Percentiles rank a stretch among this genome's conserved stretches.
Conservation (phyloP, 495 filamentous ascomycete genomes). For the Achaetomiella virescens region DNA sequence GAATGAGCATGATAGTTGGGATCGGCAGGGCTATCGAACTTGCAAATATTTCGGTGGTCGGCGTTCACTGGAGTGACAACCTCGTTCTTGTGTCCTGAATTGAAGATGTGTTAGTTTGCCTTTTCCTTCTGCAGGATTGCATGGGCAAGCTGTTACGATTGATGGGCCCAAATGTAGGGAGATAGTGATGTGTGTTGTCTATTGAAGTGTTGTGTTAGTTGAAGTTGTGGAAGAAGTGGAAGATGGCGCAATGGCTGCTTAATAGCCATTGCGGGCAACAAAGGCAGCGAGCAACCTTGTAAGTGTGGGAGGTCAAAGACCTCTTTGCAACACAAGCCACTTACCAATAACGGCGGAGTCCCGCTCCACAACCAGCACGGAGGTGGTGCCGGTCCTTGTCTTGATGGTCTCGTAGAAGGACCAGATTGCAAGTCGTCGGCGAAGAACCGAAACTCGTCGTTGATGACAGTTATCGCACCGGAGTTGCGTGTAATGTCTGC, state of each 20-base stretch:
- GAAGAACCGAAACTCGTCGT: conserved; percentile 41
- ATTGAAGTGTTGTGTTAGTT: too few relatives aligned
- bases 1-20: background rate
- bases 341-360: conserved; percentile 30
- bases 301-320: too few relatives aligned
- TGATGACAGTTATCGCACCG: conserved; percentile 29
- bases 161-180: too few relatives aligned
- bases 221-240: too few relatives aligned
- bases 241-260: too few relatives aligned
- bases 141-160: too few relatives aligned
- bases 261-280: too few relatives aligned
- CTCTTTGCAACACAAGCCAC: too few relatives aligned
- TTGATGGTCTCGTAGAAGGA: conserved; percentile 43
- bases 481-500: conserved; percentile 34
- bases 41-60: conserved; percentile 32
- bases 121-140: too few relatives aligned
- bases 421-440: conserved; percentile 28
- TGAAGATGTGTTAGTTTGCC: too few relatives aligned
- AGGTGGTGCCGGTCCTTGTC: conserved; percentile 2
- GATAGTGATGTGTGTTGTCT: too few relatives aligned
- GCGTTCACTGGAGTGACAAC: conserved; percentile 30
- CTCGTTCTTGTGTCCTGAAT: conserved; percentile 23
- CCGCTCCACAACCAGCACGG: conserved; percentile 34
- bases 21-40: conserved; percentile 13
- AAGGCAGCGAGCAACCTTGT: too few relatives aligned